Evolutionary conservation across 2,329 filamentous ascomycete genomes (phyloP).

Genomic region (Fusarium citri): DNA sequence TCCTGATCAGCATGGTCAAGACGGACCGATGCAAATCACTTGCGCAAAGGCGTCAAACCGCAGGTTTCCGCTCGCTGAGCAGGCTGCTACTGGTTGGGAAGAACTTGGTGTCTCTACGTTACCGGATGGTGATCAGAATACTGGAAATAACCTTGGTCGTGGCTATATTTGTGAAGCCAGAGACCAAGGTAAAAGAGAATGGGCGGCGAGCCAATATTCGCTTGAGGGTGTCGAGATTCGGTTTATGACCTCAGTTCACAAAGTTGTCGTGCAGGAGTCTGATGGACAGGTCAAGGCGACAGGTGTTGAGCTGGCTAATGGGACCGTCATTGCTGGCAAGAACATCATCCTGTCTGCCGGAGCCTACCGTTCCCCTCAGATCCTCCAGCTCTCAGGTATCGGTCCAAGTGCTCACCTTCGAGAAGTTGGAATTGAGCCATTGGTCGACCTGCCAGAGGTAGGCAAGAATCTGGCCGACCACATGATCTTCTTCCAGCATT

Average conservation of each 20-base stretch:
- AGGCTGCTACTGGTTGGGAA: conserved; percentile 53
- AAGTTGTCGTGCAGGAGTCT: conserved; percentile 24
- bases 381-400: conserved; percentile 62
- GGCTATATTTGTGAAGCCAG: conserved; percentile 47
- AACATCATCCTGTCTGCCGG: conserved; percentile 62
- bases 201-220: conserved; percentile 40
- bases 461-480: conserved; percentile 57
- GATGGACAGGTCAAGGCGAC: conserved; percentile 32
- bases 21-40: conserved; percentile 51
- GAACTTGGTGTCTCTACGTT: conserved; percentile 53
- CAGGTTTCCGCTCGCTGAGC: conserved; percentile 53
- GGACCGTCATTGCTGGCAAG: conserved; percentile 38
- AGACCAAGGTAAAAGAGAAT: conserved; percentile 41
- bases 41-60: conserved; percentile 50
- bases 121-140: conserved; percentile 45
- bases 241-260: conserved; percentile 41
- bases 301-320: conserved; percentile 46
- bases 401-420: conserved; percentile 55
- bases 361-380: conserved; percentile 59
- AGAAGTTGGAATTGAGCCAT: conserved; percentile 53
- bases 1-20: conserved; percentile 52
- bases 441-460: conserved; percentile 58
- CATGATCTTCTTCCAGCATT: conserved; percentile 44
- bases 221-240: conserved; percentile 45
- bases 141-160: conserved; percentile 50